Percentiles rank a stretch among this genome's conserved stretches.
Evolutionary conservation across 169 alveolate genomes (phyloP).

Genomic region (Plasmodium sp.): DNA sequence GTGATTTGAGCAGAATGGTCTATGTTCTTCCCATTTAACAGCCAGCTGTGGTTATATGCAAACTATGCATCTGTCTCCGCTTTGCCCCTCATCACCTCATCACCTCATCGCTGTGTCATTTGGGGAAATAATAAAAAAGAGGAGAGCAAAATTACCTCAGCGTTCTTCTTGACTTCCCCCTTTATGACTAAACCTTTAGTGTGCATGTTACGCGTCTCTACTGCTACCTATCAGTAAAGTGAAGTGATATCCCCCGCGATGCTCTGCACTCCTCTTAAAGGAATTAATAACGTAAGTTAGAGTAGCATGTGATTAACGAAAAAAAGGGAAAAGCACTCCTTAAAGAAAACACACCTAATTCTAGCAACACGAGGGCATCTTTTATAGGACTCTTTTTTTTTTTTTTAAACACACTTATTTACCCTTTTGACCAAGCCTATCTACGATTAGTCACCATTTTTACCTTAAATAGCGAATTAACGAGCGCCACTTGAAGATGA

Average conservation of each 20-base stretch:
- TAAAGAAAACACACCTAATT: neutral
- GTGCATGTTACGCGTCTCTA: neutral
- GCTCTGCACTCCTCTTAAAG: neutral
- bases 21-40: neutral
- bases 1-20: neutral
- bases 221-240: neutral
- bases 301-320: neutral
- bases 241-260: neutral
- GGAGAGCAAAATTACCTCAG: neutral
- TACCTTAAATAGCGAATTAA: neutral
- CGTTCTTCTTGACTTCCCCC: neutral
- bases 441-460: neutral
- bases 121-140: neutral
- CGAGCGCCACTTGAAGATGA: neutral
- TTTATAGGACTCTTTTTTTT: neutral
- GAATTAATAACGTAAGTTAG: neutral
- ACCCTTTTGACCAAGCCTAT: neutral
- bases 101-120: neutral
- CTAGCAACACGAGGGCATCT: neutral
- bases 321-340: neutral
- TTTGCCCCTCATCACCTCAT: neutral
- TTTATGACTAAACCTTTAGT: neutral
- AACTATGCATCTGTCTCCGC: neutral
- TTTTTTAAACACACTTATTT: neutral
- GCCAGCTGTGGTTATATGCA: neutral